Evolutionary conservation across 208 protist species (phyloP).

Genomic region (Crithidia fasciculata): DNA sequence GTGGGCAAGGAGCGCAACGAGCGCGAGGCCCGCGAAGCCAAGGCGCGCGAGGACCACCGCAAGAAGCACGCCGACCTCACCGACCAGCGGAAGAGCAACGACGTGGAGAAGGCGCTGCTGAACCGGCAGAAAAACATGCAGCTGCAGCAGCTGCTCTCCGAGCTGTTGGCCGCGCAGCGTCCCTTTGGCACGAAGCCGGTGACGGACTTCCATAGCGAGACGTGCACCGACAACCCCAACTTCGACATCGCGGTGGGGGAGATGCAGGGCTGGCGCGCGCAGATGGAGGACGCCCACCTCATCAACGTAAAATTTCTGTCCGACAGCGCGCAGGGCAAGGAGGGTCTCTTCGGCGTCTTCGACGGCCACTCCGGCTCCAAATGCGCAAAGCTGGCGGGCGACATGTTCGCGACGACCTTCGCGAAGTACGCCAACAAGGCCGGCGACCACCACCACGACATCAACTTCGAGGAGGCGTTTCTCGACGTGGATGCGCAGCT

Average conservation of each 20-base stretch:
- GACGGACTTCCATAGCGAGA: slow-evolving; percentile 71
- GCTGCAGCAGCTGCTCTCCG: slow-evolving; percentile 72
- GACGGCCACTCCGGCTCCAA: slow-evolving; percentile 84
- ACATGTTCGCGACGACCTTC: slow-evolving; percentile 41
- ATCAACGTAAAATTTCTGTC: slow-evolving; percentile 63
- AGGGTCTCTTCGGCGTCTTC: slow-evolving; percentile 86
- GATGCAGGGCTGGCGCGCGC: slow-evolving; percentile 91
- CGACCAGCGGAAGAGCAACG: slow-evolving; percentile 45
- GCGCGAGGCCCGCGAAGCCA: slow-evolving; percentile 43
- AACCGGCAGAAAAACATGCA: slow-evolving; percentile 62
- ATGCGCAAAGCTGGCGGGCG: slow-evolving; percentile 49
- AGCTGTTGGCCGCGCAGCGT: slow-evolving; percentile 60
- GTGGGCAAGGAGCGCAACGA: slow-evolving; percentile 44
- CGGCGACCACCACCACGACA: slow-evolving; percentile 21
- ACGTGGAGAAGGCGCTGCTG: slow-evolving; percentile 58
- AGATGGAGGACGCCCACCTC: slow-evolving; percentile 89
- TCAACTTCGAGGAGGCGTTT: slow-evolving; percentile 78
- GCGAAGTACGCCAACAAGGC: slow-evolving; percentile 32
- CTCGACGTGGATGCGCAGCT: slow-evolving; percentile 72
- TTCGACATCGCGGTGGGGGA: slow-evolving; percentile 82
- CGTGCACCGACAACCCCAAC: slow-evolving; percentile 45
- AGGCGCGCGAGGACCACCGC: slow-evolving; percentile 40
- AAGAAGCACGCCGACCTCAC: slow-evolving; percentile 47
- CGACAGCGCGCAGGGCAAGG: slow-evolving; percentile 36
- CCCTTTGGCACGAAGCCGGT: slow-evolving; percentile 64